These are phyloP conservation scores for Fraxinus sp. DNA, from an alignment of 305 asterid genomes.

Conservation along the genomic window DNA sequence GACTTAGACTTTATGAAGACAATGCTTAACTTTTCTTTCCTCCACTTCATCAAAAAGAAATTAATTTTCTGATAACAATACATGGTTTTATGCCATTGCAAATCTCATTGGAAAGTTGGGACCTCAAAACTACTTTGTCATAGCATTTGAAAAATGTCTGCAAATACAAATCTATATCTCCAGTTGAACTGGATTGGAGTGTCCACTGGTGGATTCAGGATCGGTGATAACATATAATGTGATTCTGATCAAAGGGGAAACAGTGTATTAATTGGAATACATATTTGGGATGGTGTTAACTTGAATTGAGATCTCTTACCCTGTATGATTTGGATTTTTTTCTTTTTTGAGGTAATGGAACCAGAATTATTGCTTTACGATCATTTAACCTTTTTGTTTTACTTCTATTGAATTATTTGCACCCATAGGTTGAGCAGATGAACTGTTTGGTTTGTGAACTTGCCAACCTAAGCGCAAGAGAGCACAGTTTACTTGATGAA, in stretches of 20 bases:
- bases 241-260: background rate
- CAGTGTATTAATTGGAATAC: background rate
- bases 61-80: background rate
- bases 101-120: background rate
- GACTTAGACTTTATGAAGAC: background rate
- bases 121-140: background rate
- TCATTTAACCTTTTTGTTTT: background rate
- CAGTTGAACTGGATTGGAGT: background rate
- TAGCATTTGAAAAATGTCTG: background rate
- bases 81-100: background rate
- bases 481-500: constrained; percentile 52
- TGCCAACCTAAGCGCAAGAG: constrained; percentile 49
- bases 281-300: background rate
- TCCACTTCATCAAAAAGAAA: background rate
- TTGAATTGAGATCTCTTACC: background rate
- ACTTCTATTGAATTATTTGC: constrained; percentile 1
- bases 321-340: background rate
- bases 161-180: background rate
- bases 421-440: constrained; percentile 66
- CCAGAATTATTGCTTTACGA: background rate
- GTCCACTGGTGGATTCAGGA: background rate
- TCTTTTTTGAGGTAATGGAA: background rate
- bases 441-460: constrained; percentile 54
- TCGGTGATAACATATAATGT: background rate
- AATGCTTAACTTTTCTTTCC: background rate